Base-by-base conservation (phyloP, 164 flowering plant genomes). In the Pachysandra terminalis region DNA sequence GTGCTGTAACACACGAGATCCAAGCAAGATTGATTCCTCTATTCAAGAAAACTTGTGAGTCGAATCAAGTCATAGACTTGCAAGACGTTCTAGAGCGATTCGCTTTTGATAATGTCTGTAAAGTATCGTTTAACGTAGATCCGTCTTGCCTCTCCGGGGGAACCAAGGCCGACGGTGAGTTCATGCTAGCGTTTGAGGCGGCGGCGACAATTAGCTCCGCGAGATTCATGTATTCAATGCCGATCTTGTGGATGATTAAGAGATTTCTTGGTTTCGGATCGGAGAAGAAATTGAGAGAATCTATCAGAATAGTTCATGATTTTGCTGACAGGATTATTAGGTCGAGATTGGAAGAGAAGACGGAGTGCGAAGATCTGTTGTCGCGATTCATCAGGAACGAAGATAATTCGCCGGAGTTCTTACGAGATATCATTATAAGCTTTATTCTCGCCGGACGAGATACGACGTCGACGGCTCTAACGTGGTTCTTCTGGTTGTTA, bases 241-340 rank as follows among this genome's bases (percentile, higher is more conserved):
- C 37, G 7, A 3, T 7, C 37, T 32, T 7, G 37, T 32, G 37
- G 37, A 32, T 3, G 37, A 32, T 32, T 3, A 32, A 32, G 37
- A 32, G 7, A 32, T 32, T 32, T 32, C 37, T 32, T 32, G 37
- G 7, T 7, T 3, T 32, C 5, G 66, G 73, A 8, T 58, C 62
- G 5, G 57, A 69, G 60, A 63, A 55, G 56, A 23, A 45, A 15
- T 37, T 70, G 24, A 54, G 41, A 19, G 19, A 55, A 17, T 62
- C 67, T 0, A 37, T 63, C 37, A 26, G 28, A 12, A 56, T 26
- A 23, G 73, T 70, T 23, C 67, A 70, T 32, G 48, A 54, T 1
- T 70, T 62, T 26, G 67, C 73, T 5, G 61, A 70, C 1, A 58
- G 48, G 19, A 62, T 70, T 22, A 64, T 70, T 9, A 26, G 67